phyloP scores from a whole-genome alignment of 371 early-diverging fungal species.

The Catenaria anguillulae region DNA sequence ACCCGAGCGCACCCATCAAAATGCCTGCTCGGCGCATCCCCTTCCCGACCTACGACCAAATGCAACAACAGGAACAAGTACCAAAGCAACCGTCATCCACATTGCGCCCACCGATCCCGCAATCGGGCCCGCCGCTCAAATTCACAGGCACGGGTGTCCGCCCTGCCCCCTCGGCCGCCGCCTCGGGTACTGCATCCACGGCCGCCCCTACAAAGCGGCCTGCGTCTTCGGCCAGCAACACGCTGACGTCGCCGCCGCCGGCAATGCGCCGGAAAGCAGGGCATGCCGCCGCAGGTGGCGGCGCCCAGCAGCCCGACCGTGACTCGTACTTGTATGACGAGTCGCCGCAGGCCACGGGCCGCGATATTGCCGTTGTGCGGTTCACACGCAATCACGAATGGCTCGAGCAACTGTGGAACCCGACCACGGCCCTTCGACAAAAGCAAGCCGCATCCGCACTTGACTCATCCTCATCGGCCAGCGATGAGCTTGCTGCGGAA shows the following conservation, averaged over 20 bases:
- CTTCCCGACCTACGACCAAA: background rate
- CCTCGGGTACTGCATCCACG: too few species aligned
- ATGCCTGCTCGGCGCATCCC: background rate
- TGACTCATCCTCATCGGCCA: too few species aligned
- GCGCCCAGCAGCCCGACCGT: background rate
- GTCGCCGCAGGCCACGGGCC: background rate
- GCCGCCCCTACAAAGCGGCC: too few species aligned
- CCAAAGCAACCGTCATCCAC: background rate
- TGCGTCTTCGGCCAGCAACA: too few species aligned
- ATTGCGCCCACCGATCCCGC: background rate
- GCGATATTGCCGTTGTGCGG: slow-evolving; percentile 4
- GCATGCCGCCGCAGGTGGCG: too few species aligned
- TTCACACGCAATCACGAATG: slow-evolving; percentile 8
- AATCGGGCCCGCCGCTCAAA: background rate
- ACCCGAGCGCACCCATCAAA: background rate
- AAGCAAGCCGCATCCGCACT: background rate
- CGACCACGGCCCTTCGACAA: background rate
- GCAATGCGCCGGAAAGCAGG: too few species aligned
- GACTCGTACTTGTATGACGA: too few species aligned
- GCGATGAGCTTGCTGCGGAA: too few species aligned
- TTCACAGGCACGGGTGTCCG: background rate
- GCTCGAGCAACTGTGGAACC: background rate
- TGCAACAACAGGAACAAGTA: background rate
- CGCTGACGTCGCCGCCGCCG: too few species aligned
- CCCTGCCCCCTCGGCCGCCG: background rate